Evolutionary conservation across 768 basidiomycete species (phyloP).

Genomic region (Nidularia sp.): DNA sequence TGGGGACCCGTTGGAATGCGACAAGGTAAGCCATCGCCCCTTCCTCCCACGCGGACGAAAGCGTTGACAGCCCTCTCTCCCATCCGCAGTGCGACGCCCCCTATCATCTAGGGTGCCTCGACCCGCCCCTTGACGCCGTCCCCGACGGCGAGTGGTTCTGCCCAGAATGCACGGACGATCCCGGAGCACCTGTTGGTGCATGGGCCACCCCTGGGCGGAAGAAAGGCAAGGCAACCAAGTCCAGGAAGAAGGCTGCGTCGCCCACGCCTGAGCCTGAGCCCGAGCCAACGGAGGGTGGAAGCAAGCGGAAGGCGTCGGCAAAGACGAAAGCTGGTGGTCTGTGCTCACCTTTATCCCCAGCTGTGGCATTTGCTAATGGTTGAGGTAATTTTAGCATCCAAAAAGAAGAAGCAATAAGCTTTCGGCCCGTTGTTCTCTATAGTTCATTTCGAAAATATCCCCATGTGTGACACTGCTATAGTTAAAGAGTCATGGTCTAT

Average conservation of each 20-base stretch:
- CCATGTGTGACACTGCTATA: too few relatives aligned
- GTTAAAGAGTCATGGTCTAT: too few relatives aligned
- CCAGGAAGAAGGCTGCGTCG: neutral
- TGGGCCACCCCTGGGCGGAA: conserved; percentile 21
- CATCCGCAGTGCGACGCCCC: conserved; percentile 75
- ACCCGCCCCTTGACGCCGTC: conserved; percentile 68
- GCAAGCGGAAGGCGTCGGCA: neutral
- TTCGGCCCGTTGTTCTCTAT: neutral
- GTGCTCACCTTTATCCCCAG: neutral
- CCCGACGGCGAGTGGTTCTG: conserved; percentile 96
- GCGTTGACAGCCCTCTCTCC: neutral
- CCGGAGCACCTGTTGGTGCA: conserved; percentile 48
- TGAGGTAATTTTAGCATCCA: conserved; percentile 5
- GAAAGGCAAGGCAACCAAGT: conserved; percentile 14
- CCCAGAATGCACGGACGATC: conserved; percentile 60
- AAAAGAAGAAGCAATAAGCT: conserved; percentile 13
- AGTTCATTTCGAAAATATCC: too few relatives aligned
- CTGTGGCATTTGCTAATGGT: neutral
- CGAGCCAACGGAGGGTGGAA: neutral
- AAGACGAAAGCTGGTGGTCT: neutral
- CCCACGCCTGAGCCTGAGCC: neutral
- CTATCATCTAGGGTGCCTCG: conserved; percentile 80
- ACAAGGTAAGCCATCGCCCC: conserved; percentile 55
- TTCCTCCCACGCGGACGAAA: neutral
- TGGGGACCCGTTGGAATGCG: conserved; percentile 83